Evolutionary conservation across 1,284 basidiomycete species (phyloP), one percentile per base, ranked within the genome.

Genomic region (Melampsora medusae): DNA sequence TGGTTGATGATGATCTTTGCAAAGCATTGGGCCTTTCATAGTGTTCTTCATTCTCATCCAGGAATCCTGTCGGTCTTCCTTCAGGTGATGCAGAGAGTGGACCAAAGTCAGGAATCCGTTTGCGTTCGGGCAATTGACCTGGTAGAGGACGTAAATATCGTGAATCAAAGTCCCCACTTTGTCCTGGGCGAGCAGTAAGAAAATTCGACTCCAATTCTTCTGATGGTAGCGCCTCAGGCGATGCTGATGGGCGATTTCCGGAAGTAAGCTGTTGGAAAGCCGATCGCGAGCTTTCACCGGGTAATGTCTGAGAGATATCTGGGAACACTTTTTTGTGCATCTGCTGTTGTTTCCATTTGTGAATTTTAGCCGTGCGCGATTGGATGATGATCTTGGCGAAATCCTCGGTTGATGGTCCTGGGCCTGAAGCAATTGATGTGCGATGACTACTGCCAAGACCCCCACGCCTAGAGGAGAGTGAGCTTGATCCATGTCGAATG

Each of bases 301-400:
- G 48, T 16, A 28, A 48, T 19, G 48, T 19, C 14, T 28, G 60
- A 31, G 7, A 33, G 42, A 33, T 16, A 60, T 38, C 25, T n/a
- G 35, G 49, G 12, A 64, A n/a, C 42, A 68, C 33, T 16, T 22
- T 38, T 22, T 68, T 68, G 59, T 25, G 61, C 28, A 28, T 22
- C 16, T 77, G 74, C 17, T 77, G 60, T 78, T 75, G 69, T 77
- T 84, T 81, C 86, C 86, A 87, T 68, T 86, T 83, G 70, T 86
- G 85, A 78, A 87, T 82, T 79, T 87, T 87, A 42, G 86, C 86
- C 46, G 85, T 84, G 28, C 86, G 82, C 69, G 84, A 85, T 78
- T 86, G 85, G 78, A 87, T 83, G 78, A 87, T 87, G 83, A 86
- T 85, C 77, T 84, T 84, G 0, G 86, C 86, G 75, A 86, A 86